Base-by-base conservation (phyloP, 1,139 yeast genomes). In the Yamadazyma pseudoaaseri region DNA sequence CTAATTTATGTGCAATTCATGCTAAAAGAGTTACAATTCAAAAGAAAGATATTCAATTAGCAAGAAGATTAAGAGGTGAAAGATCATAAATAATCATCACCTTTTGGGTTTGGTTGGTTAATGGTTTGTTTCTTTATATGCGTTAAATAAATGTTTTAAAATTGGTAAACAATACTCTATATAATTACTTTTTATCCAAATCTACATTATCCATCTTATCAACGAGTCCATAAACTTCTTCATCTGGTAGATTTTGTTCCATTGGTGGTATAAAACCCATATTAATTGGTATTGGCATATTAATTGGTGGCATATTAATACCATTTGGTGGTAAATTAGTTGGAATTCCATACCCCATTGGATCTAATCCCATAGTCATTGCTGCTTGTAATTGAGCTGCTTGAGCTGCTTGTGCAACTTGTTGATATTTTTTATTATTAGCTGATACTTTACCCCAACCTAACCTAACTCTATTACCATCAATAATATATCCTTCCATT, bases 401-500 rank as follows among this genome's bases (percentile, higher is more conserved):
- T 33, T 57, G 65, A 1, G 58, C 60, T 7, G 45, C 58, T 33
- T 58, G 64, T 10, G 56, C 62, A 33, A 58, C 66, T 25, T 59
- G 67, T 25, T 60, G 66, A 39, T 40, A 60, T 35, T 52, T 59
- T 37, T 61, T 59, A 38, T 61, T 62, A 35, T 58, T 60, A 38
- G 52, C 39, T 26, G 66, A 62, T 6, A 65, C 65, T 49, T 95
- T 73, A 31, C 97, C 97, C 97, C 97, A 89, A 34, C 95, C 81
- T 41, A 89, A 67, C 45, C 97, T 69, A 18, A 89, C 84, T 35
- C 96, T 73, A 34, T 86, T 81, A 34, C 90, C 94, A 9, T 89
- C 94, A 50, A 90, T 82, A 23, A 89, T 81, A 52, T 81, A 89
- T 3, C 97, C 97, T 62, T 89, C 96, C 95, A 90, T 84, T 34